Base-by-base conservation (phyloP, 306 rosid species). In the Echinosophora koreensis region DNA sequence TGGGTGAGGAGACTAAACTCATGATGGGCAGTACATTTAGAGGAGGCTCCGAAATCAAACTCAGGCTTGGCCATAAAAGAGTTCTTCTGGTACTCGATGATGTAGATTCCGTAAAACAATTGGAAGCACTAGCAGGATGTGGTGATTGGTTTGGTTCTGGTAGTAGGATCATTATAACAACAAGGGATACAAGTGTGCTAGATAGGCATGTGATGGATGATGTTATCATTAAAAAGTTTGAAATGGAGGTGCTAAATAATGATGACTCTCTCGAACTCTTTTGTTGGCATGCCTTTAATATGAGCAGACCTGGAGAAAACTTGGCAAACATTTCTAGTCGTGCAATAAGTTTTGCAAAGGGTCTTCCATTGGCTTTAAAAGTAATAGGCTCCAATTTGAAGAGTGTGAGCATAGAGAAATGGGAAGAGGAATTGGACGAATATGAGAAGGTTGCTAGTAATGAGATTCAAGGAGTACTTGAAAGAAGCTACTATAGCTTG, bases 51-150 rank as follows among this genome's bases (percentile, higher is more conserved):
- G 38, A 49, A 38, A 73, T 80, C 8, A 73, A 65, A 16, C 46
- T 3, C 5, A 34, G 5, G 38, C 76, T 73, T 17, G 10, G 47
- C 3, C 2, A 5, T 13, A 55, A 1, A 28, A 80, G 32, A 56
- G 62, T 80, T 41, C 79, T 80, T 54, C 4, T 80, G 9, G 68
- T 80, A 17, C 37, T 80, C 4, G 83, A 80, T 80, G 79, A 72
- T 18, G 63, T 80, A n/a, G 60, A 80, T 55, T 2, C 30, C 0
- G 0, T 0, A 5, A 3, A 32, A 32, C 60, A 72, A 4, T 52
- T 80, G 38, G 28, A 73, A 64, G 10, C 54, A 9, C 8, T 80
- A 1, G 79, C 35, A 0, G 79, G n/a, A n/a, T n/a, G n/a, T n/a
- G n/a, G n/a, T n/a, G n/a, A n/a, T n/a, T n/a, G n/a, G n/a, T n/a